These are phyloP conservation scores for Isochrysis galbana DNA, from an alignment of 78 protist genomes.

Conservation along the genomic window DNA sequence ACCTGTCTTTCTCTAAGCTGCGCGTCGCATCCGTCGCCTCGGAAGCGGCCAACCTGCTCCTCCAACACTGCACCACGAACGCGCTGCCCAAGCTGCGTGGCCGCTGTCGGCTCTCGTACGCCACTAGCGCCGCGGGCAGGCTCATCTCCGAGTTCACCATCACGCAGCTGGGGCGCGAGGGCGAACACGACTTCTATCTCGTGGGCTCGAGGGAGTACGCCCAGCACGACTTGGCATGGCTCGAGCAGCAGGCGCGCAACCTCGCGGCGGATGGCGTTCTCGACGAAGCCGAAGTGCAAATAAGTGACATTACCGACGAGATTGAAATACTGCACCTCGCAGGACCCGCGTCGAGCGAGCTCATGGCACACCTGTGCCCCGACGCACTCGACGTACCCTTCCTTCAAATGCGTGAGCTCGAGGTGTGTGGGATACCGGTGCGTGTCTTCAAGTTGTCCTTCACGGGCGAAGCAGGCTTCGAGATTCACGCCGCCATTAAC, in stretches of 20 bases:
- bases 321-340: background rate
- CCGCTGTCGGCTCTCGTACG: background rate
- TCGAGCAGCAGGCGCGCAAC: background rate
- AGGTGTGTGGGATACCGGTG: background rate
- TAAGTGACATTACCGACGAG: background rate
- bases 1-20: background rate
- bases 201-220: background rate
- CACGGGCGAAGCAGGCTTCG: constrained; percentile 14
- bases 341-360: background rate
- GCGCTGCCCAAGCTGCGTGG: background rate
- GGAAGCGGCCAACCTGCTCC: background rate
- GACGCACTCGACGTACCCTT: background rate
- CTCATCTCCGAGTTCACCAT: background rate
- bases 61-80: background rate
- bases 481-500: background rate
- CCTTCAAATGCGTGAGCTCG: background rate
- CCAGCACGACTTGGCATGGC: background rate
- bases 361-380: background rate
- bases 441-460: background rate
- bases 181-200: background rate
- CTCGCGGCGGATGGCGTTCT: background rate
- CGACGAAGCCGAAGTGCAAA: background rate
- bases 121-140: background rate
- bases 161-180: background rate
- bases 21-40: background rate